Evolutionary conservation across 106 monocot species (phyloP).

Genomic region (Platanthera zijinensis): DNA sequence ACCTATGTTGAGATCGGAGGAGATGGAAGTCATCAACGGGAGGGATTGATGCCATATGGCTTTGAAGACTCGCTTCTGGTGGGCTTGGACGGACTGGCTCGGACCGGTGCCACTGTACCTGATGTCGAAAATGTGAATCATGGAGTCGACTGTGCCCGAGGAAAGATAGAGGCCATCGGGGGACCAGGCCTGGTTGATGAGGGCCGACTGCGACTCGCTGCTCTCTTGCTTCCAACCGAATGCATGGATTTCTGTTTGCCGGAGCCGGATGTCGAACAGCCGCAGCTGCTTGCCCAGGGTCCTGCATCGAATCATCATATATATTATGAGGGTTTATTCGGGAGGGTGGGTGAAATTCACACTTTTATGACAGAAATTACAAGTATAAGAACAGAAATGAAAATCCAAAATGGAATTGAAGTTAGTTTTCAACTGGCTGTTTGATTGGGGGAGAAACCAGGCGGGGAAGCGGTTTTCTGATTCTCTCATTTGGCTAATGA

Average conservation of each 20-base stretch:
- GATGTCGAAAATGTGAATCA: constrained; percentile 88
- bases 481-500: too few species aligned
- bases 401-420: neutral
- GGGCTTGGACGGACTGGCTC: constrained; percentile 68
- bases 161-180: constrained; percentile 67
- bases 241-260: constrained; percentile 67
- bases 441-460: too few species aligned
- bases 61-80: constrained; percentile 82
- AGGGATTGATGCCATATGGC: constrained; percentile 75
- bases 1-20: constrained; percentile 83
- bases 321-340: too few species aligned
- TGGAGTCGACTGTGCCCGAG: constrained; percentile 76
- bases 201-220: constrained; percentile 88
- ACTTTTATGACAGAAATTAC: neutral
- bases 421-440: too few species aligned
- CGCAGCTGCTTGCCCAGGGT: constrained; percentile 64
- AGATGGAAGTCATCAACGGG: constrained; percentile 68
- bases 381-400: neutral
- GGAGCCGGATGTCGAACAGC: constrained; percentile 52
- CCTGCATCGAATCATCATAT: constrained; percentile 18
- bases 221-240: constrained; percentile 93
- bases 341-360: neutral
- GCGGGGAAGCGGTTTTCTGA: too few species aligned
- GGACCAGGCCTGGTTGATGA: constrained; percentile 89
- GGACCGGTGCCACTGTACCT: constrained; percentile 39